Evolutionary conservation across 108 stramenopile genomes (phyloP).

Genomic region (Heterococcus sp.): DNA sequence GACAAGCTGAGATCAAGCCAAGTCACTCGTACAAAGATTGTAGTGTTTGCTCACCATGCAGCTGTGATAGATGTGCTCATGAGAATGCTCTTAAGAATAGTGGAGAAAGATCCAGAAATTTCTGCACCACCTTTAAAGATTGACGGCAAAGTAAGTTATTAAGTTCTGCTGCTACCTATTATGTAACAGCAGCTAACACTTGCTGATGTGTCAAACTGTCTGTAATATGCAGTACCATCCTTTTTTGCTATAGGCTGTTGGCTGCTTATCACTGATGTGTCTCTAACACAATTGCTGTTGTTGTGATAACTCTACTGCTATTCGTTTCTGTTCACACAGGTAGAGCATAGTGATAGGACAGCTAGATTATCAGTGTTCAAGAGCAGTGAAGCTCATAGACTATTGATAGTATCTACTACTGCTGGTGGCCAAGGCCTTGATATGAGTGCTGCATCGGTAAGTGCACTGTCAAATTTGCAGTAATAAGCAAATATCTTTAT

Average conservation of each 20-base stretch:
- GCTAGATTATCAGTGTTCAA: slow-evolving; percentile 81
- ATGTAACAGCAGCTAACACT: too few relatives aligned
- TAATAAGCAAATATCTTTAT: not conserved
- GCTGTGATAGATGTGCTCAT: slow-evolving; percentile 77
- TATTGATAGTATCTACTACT: slow-evolving; percentile 88
- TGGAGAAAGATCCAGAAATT: not conserved
- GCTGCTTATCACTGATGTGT: too few relatives aligned
- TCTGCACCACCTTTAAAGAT: not conserved
- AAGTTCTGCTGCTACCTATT: too few relatives aligned
- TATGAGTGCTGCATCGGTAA: slow-evolving; percentile 76
- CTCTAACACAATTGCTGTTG: too few relatives aligned
- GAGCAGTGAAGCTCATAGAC: slow-evolving; percentile 68
- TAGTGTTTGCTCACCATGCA: slow-evolving; percentile 94
- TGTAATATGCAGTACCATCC: too few relatives aligned
- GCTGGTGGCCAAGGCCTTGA: slow-evolving; percentile 95
- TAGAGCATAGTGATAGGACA: slow-evolving; percentile 23
- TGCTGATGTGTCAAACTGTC: too few relatives aligned
- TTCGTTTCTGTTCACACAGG: too few relatives aligned
- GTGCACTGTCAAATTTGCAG: not conserved
- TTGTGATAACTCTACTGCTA: too few relatives aligned
- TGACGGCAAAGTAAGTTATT: not conserved
- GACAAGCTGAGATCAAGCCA: slow-evolving; percentile 20
- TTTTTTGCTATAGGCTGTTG: too few relatives aligned
- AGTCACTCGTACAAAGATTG: slow-evolving; percentile 64
- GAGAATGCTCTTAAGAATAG: not conserved